Conservation (phyloP, 140 eudicot species). For the Senecio squalidus region DNA sequence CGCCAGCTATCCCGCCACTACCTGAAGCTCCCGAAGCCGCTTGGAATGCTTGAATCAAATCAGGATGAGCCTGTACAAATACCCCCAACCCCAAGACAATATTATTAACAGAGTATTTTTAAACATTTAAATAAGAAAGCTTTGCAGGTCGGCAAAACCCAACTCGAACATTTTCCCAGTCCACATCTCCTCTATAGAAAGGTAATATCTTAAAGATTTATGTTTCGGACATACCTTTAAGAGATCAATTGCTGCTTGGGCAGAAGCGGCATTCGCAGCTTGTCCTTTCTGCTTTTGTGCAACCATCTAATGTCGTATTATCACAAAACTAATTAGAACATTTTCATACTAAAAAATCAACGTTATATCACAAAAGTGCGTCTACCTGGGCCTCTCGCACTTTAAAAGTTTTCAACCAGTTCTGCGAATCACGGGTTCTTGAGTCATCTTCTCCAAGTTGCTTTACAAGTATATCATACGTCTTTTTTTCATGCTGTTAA, state of each 20-base stretch:
- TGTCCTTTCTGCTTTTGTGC: constrained; percentile 96
- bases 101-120: background rate
- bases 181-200: too few relatives aligned
- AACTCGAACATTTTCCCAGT: too few relatives aligned
- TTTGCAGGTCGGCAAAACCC: too few relatives aligned
- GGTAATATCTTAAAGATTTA: background rate
- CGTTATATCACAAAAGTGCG: background rate
- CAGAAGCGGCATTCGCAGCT: constrained; percentile 60
- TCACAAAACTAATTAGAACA: background rate
- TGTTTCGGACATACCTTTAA: constrained; percentile 44
- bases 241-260: constrained; percentile 78
- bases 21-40: constrained; percentile 60
- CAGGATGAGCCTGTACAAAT: constrained; percentile 61
- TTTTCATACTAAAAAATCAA: background rate
- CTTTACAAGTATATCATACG: constrained; percentile 93
- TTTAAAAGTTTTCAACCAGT: constrained; percentile 98
- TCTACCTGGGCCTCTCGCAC: constrained; percentile 77
- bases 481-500: constrained; percentile 92
- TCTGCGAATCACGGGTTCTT: constrained; percentile 90
- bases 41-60: constrained; percentile 75
- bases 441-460: constrained; percentile 99
- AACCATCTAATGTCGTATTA: constrained; percentile 37
- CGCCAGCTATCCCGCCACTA: constrained; percentile 31
- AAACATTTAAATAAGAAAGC: background rate
- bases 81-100: too few relatives aligned